These are phyloP conservation scores for Physaria fendleri DNA, from an alignment of 345 rosid genomes.

Conservation along the genomic window DNA sequence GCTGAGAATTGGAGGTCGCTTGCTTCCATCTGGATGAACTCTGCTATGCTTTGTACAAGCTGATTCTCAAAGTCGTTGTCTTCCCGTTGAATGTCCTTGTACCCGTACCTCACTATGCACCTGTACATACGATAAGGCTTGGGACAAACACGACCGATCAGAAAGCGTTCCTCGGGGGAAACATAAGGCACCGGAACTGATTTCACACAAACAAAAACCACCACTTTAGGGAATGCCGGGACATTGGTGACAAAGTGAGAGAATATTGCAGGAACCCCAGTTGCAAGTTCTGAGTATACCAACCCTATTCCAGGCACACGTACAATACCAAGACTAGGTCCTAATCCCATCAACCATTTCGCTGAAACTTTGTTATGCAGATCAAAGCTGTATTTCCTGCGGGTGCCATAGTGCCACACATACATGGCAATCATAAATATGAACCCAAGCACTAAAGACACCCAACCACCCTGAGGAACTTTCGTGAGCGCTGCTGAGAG, in stretches of 20 bases:
- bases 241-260: constrained; percentile 95
- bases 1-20: constrained; percentile 49
- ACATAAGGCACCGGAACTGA: constrained; percentile 93
- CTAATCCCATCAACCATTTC: constrained; percentile 87
- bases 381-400: constrained; percentile 83
- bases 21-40: constrained; percentile 95
- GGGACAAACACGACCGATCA: constrained; percentile 89
- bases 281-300: constrained; percentile 82
- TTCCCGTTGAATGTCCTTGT: constrained; percentile 82
- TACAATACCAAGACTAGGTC: constrained; percentile 93
- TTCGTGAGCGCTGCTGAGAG: constrained; percentile 77
- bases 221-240: constrained; percentile 85
- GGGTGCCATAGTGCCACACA: constrained; percentile 90
- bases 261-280: constrained; percentile 91
- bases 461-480: constrained; percentile 91
- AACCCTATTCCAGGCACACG: constrained; percentile 97
- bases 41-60: constrained; percentile 85
- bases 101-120: constrained; percentile 92
- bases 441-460: constrained; percentile 63
- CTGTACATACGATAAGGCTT: constrained; percentile 92
- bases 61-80: constrained; percentile 76
- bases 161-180: constrained; percentile 85
- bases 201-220: constrained; percentile 91
- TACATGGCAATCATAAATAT: constrained; percentile 70
- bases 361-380: constrained; percentile 92